These are phyloP conservation scores for Sporormia fimetaria DNA, from an alignment of 495 filamentous ascomycete species.

Conservation along the genomic window DNA sequence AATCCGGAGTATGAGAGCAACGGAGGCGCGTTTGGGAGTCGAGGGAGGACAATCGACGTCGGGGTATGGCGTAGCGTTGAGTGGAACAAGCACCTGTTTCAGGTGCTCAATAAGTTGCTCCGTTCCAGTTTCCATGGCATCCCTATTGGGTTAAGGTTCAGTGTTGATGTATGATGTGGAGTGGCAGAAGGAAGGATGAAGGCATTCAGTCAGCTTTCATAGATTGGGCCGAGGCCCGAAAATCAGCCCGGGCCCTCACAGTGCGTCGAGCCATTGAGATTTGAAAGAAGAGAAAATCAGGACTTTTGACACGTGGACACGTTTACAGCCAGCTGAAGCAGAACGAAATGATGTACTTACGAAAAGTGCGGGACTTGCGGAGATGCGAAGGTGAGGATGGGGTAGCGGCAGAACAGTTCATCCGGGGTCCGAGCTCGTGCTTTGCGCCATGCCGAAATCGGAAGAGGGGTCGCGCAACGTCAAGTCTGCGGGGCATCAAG, in stretches of 20 bases:
- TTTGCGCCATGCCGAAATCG: slow-evolving; percentile 13
- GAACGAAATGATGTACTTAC: no score
- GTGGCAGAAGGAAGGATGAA: neutral
- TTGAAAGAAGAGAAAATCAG: no score
- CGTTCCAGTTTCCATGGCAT: slow-evolving; percentile 16
- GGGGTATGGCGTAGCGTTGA: slow-evolving; percentile 47
- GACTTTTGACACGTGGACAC: no score
- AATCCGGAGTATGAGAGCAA: slow-evolving; percentile 60
- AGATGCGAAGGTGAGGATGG: no score
- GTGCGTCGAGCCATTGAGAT: no score
- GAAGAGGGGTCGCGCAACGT: slow-evolving; percentile 4
- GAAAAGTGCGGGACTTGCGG: no score
- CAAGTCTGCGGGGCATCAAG: neutral
- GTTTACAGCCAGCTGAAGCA: no score
- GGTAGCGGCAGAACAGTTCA: no score
- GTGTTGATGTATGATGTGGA: neutral
- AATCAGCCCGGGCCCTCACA: neutral
- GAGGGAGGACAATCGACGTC: slow-evolving; percentile 50
- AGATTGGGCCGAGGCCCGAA: slow-evolving; percentile 4
- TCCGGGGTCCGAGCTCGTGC: no score
- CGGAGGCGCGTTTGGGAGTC: slow-evolving; percentile 58
- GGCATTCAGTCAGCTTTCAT: neutral
- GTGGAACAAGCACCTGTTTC: slow-evolving; percentile 38
- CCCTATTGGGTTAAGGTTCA: neutral
- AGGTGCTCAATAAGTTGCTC: slow-evolving; percentile 30